A percentile compares a stretch with the other conserved stretches of the same genome.
phyloP scores from a whole-genome alignment of 2,329 filamentous ascomycete species.

The Aspergillus floridensis region DNA sequence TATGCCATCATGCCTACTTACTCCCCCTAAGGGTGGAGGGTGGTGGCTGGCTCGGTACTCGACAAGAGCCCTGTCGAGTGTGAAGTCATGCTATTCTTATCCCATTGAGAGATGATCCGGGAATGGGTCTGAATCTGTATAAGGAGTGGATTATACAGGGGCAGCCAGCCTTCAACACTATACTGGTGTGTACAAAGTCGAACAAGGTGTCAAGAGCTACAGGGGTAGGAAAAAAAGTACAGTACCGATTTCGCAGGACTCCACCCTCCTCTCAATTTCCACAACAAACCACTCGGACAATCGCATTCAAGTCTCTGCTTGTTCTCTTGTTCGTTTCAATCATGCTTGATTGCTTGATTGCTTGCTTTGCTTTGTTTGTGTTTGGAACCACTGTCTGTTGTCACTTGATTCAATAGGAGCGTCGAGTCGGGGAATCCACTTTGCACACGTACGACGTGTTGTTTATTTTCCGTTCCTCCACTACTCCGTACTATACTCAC shows the following conservation, averaged over 20 bases:
- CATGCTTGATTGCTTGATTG: neutral
- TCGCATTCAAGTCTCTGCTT: neutral
- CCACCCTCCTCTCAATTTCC: neutral
- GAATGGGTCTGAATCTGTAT: neutral
- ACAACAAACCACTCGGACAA: neutral
- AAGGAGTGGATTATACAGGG: no score
- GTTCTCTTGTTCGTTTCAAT: neutral
- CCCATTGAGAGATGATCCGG: neutral
- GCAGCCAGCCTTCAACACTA: no score
- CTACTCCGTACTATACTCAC: neutral
- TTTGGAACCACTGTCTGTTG: no score
- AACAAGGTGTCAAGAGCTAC: no score
- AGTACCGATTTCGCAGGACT: neutral
- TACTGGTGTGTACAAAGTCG: no score
- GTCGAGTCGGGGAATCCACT: neutral
- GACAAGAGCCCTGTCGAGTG: neutral
- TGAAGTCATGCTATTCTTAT: neutral
- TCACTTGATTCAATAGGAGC: no score
- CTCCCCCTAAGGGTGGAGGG: neutral
- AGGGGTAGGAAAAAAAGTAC: neutral
- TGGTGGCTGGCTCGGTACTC: neutral
- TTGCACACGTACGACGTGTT: neutral
- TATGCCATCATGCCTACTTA: neutral
- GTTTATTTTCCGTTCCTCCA: neutral
- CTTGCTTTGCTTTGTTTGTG: neutral